A percentile compares a stretch with the other conserved stretches of the same genome.
These are phyloP conservation scores for Ceratocystis lukuohia DNA, from an alignment of 2,329 filamentous ascomycete species.

Conservation along the genomic window DNA sequence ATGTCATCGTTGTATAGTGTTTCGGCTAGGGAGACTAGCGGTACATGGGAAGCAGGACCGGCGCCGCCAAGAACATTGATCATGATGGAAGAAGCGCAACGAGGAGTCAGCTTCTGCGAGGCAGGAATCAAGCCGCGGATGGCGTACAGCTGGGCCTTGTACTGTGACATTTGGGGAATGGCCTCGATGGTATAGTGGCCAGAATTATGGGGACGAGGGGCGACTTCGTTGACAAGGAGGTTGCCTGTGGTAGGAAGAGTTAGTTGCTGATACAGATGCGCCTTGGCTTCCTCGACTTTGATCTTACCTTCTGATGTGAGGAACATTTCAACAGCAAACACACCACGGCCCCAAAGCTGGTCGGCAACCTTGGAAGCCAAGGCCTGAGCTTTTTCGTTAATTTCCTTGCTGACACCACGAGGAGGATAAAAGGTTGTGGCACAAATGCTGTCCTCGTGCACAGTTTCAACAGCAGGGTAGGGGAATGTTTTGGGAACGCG, in stretches of 20 bases:
- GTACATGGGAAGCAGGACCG: conserved; percentile 46
- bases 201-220: conserved; percentile 72
- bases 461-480: conserved; percentile 84
- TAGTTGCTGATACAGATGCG: neutral
- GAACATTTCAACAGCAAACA: conserved; percentile 97
- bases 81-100: conserved; percentile 56
- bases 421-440: conserved; percentile 83
- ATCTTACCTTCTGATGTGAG: conserved; percentile 52
- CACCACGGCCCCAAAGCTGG: conserved; percentile 73
- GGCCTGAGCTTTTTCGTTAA: conserved; percentile 54
- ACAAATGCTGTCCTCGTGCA: conserved; percentile 92
- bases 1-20: conserved; percentile 32
- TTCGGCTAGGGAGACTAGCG: conserved; percentile 35
- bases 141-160: conserved; percentile 74
- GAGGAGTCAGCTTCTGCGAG: conserved; percentile 41
- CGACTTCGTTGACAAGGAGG: conserved; percentile 76
- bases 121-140: conserved; percentile 56
- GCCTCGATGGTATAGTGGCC: conserved; percentile 94
- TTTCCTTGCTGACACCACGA: conserved; percentile 47
- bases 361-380: conserved; percentile 68
- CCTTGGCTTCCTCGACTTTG: conserved; percentile 13
- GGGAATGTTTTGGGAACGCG: conserved; percentile 43
- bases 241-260: conserved; percentile 28
- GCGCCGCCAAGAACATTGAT: conserved; percentile 66
- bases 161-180: conserved; percentile 75